Evolutionary conservation across 805 yeast genomes (phyloP), one percentile per base, ranked within the genome.

Genomic region (Candida silvicultrix): DNA sequence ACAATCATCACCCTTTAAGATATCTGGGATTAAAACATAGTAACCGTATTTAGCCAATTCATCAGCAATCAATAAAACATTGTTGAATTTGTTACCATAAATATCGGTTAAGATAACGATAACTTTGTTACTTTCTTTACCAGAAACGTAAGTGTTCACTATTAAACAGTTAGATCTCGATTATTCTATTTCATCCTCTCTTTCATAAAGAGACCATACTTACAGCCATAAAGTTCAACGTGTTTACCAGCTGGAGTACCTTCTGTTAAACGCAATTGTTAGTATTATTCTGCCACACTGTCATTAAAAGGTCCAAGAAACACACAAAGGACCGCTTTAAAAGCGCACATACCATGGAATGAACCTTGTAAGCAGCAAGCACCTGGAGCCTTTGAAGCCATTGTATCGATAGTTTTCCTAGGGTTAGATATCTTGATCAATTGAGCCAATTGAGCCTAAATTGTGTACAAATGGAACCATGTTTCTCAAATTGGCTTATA

Each of bases 11-110:
- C 77, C 78, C 25, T 75, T 64, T 54, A 87, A 73, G 48, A 86
- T 71, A 63, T 89, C 96, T n/a, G 96, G 96, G 31, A 83, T 66
- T 41, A 83, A 69, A 1, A 84, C 90, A 39, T 74, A 76, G 67
- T 74, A 87, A 21, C 88, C 87, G 8, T 62, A 62, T 42, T 64
- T 64, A 40, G 90, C 85, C 49, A 85, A 77, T 45, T 69, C 66
- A 59, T 84, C 89, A 15, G 89, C 92, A 49, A 80, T 61, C 54
- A 89, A 70, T 55, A 74, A 65, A 34, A 65, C 65, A 63, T 89
- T 89, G 60, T 69, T 70, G 59, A 71, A 73, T 41, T 68, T 68
- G 60, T 74, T 66, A 34, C 97, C 96, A 49, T 62, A 78, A 41
- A 89, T 68, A 60, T 89, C 97, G 38, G 94, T 74, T 38, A 82